Evolutionary conservation across 768 basidiomycete genomes (phyloP).

Genomic region (Kwoniella bestiolae): DNA sequence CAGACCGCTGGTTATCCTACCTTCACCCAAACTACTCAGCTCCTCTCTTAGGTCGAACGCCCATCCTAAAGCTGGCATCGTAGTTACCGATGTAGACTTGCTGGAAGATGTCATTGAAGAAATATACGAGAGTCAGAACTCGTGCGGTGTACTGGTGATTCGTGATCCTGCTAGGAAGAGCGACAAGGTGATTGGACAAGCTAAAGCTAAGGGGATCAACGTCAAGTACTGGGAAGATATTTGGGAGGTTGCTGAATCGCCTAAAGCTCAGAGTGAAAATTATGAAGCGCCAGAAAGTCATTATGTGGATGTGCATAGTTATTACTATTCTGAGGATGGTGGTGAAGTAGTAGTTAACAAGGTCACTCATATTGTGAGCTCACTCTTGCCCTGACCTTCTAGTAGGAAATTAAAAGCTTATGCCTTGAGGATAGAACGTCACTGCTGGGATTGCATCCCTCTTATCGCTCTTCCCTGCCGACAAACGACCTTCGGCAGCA

Average conservation of each 20-base stretch:
- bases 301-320: constrained; percentile 59
- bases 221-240: constrained; percentile 70
- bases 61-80: constrained; percentile 39
- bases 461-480: constrained; percentile 74
- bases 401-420: too few relatives aligned
- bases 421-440: constrained; percentile 63
- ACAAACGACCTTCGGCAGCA: constrained; percentile 65
- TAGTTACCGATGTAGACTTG: constrained; percentile 35
- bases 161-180: constrained; percentile 62
- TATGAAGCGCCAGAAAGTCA: constrained; percentile 17
- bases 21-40: constrained; percentile 68
- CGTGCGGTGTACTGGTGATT: constrained; percentile 74
- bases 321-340: constrained; percentile 60
- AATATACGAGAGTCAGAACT: constrained; percentile 68
- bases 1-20: constrained; percentile 59
- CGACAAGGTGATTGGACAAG: constrained; percentile 63
- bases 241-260: constrained; percentile 67
- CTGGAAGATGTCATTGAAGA: constrained; percentile 64
- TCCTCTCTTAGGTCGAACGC: constrained; percentile 51
- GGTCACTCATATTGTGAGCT: constrained; percentile 68
- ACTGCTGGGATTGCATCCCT: constrained; percentile 86
- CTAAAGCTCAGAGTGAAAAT: constrained; percentile 52
- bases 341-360: constrained; percentile 38
- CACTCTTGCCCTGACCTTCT: too few relatives aligned
- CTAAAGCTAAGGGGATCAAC: constrained; percentile 58